A percentile compares a stretch with the other conserved stretches of the same genome.
phyloP scores from a whole-genome alignment of 352 stramenopile genomes.

The Pythium apleroticum region DNA sequence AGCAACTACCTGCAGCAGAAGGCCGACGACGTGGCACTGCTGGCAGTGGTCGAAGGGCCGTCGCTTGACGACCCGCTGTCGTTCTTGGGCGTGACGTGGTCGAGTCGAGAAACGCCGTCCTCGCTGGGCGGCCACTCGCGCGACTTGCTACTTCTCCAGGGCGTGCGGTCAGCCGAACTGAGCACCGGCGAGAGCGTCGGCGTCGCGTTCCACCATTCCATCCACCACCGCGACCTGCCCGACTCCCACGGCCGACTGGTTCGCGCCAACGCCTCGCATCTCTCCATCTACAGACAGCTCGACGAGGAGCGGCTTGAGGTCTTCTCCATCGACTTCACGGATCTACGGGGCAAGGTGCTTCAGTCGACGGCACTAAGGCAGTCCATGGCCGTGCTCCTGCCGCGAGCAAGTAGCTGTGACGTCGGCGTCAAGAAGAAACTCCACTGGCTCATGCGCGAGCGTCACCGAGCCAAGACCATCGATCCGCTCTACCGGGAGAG shows the following conservation, averaged over 20 bases:
- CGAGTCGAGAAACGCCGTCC: not conserved
- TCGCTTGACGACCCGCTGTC: constrained; percentile 34
- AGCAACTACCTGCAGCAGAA: constrained; percentile 36
- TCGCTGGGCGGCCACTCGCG: not conserved
- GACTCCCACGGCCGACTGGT: constrained; percentile 33
- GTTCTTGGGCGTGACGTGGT: constrained; percentile 37
- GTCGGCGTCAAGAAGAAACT: constrained; percentile 48
- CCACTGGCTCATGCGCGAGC: constrained; percentile 39
- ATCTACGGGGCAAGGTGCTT: constrained; percentile 1
- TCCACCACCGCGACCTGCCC: constrained; percentile 43
- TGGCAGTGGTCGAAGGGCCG: constrained; percentile 27
- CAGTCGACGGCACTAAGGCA: constrained; percentile 12
- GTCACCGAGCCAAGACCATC: not conserved
- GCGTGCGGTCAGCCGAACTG: not conserved
- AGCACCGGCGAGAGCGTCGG: constrained; percentile 40
- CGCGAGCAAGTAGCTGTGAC: constrained; percentile 19
- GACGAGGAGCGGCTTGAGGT: constrained; percentile 38
- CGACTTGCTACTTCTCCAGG: not conserved
- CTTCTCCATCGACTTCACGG: constrained; percentile 41
- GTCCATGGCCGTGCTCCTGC: constrained; percentile 27
- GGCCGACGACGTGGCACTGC: constrained; percentile 29
- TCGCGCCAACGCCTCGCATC: constrained; percentile 38
- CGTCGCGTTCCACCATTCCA: constrained; percentile 46
- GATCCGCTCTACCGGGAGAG: not conserved
- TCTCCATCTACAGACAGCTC: constrained; percentile 47